Evolutionary conservation across 352 stramenopile species (phyloP).

Genomic region (Phytophthora litchii): DNA sequence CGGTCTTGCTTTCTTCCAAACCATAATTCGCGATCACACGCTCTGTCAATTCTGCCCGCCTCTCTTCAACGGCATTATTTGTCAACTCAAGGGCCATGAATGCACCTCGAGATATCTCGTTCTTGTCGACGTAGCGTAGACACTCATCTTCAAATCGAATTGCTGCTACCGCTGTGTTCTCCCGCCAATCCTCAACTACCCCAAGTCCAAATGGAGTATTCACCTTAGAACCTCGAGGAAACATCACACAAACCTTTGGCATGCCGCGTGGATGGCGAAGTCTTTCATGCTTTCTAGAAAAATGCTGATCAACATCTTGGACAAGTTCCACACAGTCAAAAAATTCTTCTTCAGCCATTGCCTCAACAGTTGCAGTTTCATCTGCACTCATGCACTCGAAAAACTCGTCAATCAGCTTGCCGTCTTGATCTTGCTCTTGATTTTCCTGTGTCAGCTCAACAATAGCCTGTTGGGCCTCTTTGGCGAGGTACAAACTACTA

Average conservation of each 20-base stretch:
- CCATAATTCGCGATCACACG: slow-evolving; percentile 58
- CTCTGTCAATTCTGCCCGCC: slow-evolving; percentile 52
- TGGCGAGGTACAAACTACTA: slow-evolving; percentile 20
- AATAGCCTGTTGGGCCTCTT: slow-evolving; percentile 36
- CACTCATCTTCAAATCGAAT: slow-evolving; percentile 49
- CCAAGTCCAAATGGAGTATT: slow-evolving; percentile 72
- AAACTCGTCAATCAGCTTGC: slow-evolving; percentile 72
- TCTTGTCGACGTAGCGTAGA: slow-evolving; percentile 71
- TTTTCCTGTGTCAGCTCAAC: slow-evolving; percentile 31
- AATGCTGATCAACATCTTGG: slow-evolving; percentile 56
- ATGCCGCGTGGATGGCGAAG: slow-evolving; percentile 14
- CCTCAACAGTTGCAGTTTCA: slow-evolving; percentile 59
- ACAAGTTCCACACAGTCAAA: slow-evolving; percentile 79
- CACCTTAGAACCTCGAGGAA: slow-evolving; percentile 60
- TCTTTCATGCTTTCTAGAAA: slow-evolving; percentile 35
- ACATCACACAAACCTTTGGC: slow-evolving; percentile 29
- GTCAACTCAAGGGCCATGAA: slow-evolving; percentile 36
- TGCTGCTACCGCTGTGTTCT: slow-evolving; percentile 40
- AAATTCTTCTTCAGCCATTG: slow-evolving; percentile 81
- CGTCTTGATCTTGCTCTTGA: slow-evolving; percentile 46
- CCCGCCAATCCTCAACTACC: slow-evolving; percentile 52
- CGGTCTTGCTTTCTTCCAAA: slow-evolving; percentile 46
- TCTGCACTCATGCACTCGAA: slow-evolving; percentile 67
- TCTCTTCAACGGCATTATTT: slow-evolving; percentile 44
- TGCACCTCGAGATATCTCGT: slow-evolving; percentile 57